Base-by-base conservation (phyloP, 2,329 filamentous ascomycete genomes). In the Clonostachys byssicola region DNA sequence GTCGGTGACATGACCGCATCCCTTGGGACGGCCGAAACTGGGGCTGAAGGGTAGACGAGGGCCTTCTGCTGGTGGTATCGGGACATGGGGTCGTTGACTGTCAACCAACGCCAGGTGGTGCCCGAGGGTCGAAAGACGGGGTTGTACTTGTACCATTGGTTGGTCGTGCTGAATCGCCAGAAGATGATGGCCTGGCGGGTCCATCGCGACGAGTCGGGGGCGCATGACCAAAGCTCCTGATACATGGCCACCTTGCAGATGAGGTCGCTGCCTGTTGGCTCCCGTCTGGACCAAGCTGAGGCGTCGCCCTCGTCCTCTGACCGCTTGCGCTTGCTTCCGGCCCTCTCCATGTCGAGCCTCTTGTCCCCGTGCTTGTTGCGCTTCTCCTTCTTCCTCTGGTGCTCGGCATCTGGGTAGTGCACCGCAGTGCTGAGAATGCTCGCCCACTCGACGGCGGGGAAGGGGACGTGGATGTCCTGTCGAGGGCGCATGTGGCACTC, bases 191-290 rank as follows among this genome's bases (percentile, higher is more conserved):
- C 75, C 44, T 81, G 77, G n/a, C 80, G 75, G 10, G 69, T 74
- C 77, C 80, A 85, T 54, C 67, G 61, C 42, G 59, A 60, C 14
- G 64, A 66, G 48, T 72, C 70, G 6, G 73, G 73, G 5, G 77
- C 63, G 52, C 66, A 66, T 5, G 79, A 84, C 73, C 77, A 83
- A 35, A 85, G 72, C 66, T 85, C 82, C 60, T 86, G 82, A 60
- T 83, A 81, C 81, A 85, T 85, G 59, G 79, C 79, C 42, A 85
- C 80, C 60, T 77, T 76, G 53, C 75, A 71, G 45, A 85, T 73
- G 48, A 83, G 70, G 40, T 83, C 78, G 56, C 77, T 77, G 52
- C 76, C 74, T 2, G 75, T 74, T 18, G 58, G 59, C 48, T 70
- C 66, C 6, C 66, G 64, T 3, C 66, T 61, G 6, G 64, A 58